Evolutionary conservation across 2,329 filamentous ascomycete genomes (phyloP).

Genomic region (Rutstroemia sp.): DNA sequence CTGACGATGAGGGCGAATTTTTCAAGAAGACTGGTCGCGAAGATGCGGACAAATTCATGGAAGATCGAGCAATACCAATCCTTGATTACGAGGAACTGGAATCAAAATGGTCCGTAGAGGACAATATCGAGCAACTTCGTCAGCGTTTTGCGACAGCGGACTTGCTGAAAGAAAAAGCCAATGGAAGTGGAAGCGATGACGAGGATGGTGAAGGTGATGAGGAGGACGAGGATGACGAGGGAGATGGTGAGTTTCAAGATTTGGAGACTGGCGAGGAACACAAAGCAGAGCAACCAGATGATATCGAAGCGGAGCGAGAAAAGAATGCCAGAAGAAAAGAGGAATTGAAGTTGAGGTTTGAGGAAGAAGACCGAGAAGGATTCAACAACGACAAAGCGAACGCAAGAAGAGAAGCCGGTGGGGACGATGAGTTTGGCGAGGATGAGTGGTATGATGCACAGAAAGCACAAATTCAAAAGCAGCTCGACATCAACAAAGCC

Average conservation of each 20-base stretch:
- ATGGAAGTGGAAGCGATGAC: constrained; percentile 39
- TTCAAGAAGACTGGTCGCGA: constrained; percentile 58
- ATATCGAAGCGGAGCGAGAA: constrained; percentile 80
- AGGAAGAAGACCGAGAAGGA: constrained; percentile 96
- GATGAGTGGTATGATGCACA: constrained; percentile 99
- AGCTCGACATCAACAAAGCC: constrained; percentile 91
- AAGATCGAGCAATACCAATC: constrained; percentile 71
- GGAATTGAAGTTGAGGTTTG: constrained; percentile 87
- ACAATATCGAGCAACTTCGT: constrained; percentile 68
- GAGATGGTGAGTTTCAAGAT: constrained; percentile 79
- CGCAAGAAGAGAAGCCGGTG: constrained; percentile 60
- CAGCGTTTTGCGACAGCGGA: constrained; percentile 68
- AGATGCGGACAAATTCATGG: constrained; percentile 60
- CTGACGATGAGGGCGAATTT: constrained; percentile 52
- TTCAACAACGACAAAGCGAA: constrained; percentile 84
- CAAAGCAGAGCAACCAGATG: constrained; percentile 31
- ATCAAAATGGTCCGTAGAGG: constrained; percentile 75
- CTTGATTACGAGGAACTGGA: constrained; percentile 78
- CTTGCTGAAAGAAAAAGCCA: constrained; percentile 49
- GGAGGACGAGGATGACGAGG: constrained; percentile 52
- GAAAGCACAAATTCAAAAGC: constrained; percentile 90
- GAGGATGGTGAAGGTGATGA: constrained; percentile 37
- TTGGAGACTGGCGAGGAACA: constrained; percentile 68
- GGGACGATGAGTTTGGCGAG: constrained; percentile 76
- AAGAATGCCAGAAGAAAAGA: constrained; percentile 89